phyloP scores from a whole-genome alignment of 176 grass and related monocot species.

The Tillandsia leiboldiana region DNA sequence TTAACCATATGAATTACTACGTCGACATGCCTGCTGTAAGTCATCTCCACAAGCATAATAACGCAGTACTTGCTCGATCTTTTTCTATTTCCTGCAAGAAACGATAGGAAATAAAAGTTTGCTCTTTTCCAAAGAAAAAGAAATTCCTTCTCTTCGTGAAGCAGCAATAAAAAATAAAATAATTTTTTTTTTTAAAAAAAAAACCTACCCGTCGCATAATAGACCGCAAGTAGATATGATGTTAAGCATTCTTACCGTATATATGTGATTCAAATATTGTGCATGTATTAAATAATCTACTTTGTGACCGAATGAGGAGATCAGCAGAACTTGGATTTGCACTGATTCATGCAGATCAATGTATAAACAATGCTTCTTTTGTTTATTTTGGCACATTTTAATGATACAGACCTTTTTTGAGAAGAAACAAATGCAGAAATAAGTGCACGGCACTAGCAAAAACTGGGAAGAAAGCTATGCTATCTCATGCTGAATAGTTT shows the following conservation, averaged over 20 bases:
- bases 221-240: not conserved
- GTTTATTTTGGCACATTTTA: not conserved
- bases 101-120: not conserved
- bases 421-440: too few species aligned
- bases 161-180: not conserved
- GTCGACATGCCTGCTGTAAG: constrained; percentile 88
- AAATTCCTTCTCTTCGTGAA: not conserved
- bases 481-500: not conserved
- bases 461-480: too few species aligned
- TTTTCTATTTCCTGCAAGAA: not conserved
- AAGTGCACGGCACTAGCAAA: too few species aligned
- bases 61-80: not conserved
- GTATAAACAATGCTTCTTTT: too few species aligned
- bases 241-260: not conserved
- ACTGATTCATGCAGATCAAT: too few species aligned
- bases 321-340: too few species aligned
- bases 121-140: not conserved
- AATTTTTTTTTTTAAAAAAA: not conserved
- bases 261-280: too few species aligned
- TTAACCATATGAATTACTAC: constrained; percentile 77
- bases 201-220: not conserved
- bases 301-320: too few species aligned
- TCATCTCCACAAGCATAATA: not conserved
- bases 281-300: too few species aligned
- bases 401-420: not conserved